Evolutionary conservation across 2,329 filamentous ascomycete genomes (phyloP).

Genomic region (Coniochaeta pulveracea): DNA sequence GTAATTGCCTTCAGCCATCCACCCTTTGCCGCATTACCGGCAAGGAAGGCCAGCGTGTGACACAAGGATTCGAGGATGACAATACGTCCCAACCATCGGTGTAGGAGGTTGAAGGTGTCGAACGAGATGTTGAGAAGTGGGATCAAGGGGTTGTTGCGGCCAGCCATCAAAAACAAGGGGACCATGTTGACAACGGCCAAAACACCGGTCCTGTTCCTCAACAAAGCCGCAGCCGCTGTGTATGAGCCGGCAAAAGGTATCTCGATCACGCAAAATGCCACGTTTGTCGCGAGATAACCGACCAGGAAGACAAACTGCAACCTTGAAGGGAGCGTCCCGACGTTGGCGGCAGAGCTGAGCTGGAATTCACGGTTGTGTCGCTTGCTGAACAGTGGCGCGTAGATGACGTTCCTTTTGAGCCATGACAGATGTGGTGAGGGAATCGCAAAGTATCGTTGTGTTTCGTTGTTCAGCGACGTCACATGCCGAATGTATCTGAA

Average conservation of each 20-base stretch:
- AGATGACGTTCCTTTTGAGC: constrained; percentile 56
- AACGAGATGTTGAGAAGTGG: constrained; percentile 62
- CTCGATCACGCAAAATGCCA: constrained; percentile 62
- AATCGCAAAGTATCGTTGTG: constrained; percentile 65
- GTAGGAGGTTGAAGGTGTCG: constrained; percentile 72
- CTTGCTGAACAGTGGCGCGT: constrained; percentile 61
- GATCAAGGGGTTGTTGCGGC: constrained; percentile 71
- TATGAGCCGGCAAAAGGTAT: constrained; percentile 46
- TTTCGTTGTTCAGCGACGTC: constrained; percentile 66
- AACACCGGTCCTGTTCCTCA: constrained; percentile 59
- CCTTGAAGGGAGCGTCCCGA: constrained; percentile 66
- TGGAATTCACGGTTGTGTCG: constrained; percentile 65
- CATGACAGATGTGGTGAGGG: constrained; percentile 42
- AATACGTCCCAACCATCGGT: constrained; percentile 71
- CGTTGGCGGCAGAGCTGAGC: constrained; percentile 46
- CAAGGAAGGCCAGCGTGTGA: constrained; percentile 52
- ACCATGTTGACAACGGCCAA: constrained; percentile 67
- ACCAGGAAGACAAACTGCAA: constrained; percentile 61
- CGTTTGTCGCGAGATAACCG: constrained; percentile 59
- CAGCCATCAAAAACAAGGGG: constrained; percentile 62
- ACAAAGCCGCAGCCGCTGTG: constrained; percentile 30
- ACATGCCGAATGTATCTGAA: constrained; percentile 62
- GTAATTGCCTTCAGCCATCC: constrained; percentile 37
- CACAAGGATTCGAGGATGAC: constrained; percentile 57
- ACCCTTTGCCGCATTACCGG: constrained; percentile 23